Conservation (phyloP, 2,329 filamentous ascomycete genomes). For the Phaeosphaeria sp. region DNA sequence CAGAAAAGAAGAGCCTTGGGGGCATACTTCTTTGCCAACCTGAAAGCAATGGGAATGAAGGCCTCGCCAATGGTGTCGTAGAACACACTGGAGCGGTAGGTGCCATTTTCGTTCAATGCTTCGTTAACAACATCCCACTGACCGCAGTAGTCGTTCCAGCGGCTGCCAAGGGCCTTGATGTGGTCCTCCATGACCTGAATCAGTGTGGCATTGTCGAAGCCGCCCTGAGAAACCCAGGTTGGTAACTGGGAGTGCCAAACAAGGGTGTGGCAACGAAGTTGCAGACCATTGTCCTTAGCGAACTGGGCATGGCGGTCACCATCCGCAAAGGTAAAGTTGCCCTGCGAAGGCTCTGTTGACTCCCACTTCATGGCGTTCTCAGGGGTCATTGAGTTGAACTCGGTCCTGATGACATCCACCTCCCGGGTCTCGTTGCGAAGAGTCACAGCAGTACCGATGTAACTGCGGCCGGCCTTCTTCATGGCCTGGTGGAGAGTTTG, state of each 20-base stretch:
- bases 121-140: slow-evolving; percentile 52
- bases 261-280: slow-evolving; percentile 49
- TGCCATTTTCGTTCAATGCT: slow-evolving; percentile 56
- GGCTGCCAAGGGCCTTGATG: slow-evolving; percentile 47
- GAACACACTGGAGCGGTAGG: slow-evolving; percentile 52
- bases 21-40: slow-evolving; percentile 48
- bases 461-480: slow-evolving; percentile 25
- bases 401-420: slow-evolving; percentile 29
- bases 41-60: slow-evolving; percentile 55
- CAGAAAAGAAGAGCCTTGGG: slow-evolving; percentile 55
- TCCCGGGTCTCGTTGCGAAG: slow-evolving; percentile 33
- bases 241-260: slow-evolving; percentile 53
- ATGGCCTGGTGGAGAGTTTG: slow-evolving; percentile 36
- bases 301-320: slow-evolving; percentile 45
- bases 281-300: slow-evolving; percentile 43
- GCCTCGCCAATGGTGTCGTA: slow-evolving; percentile 52
- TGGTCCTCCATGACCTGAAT: slow-evolving; percentile 52
- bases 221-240: slow-evolving; percentile 46
- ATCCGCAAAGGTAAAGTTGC: slow-evolving; percentile 48
- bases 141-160: slow-evolving; percentile 49
- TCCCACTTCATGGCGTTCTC: slow-evolving; percentile 45
- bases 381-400: slow-evolving; percentile 40
- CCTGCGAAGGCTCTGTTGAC: slow-evolving; percentile 43
- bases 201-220: slow-evolving; percentile 49
- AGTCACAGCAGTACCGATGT: slow-evolving; percentile 36